Percentiles rank a stretch among this genome's conserved stretches.
Evolutionary conservation across 1,139 yeast species (phyloP).

Genomic region (Komagataea norvegica): DNA sequence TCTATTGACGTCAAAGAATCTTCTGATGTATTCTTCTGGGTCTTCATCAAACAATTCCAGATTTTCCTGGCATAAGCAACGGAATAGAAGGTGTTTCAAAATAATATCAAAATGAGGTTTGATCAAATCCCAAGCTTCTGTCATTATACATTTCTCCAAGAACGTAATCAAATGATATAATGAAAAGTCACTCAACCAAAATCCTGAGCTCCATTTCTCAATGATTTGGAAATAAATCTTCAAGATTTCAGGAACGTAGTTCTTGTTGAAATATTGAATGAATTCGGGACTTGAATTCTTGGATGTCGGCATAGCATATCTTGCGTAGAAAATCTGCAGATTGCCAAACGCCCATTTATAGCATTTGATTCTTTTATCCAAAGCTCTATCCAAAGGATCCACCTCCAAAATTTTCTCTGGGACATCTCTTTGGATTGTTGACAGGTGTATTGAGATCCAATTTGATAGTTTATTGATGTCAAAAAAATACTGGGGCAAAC

Average conservation of each 20-base stretch:
- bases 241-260: constrained; percentile 58
- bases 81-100: constrained; percentile 55
- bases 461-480: constrained; percentile 47
- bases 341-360: constrained; percentile 75
- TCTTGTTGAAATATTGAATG: constrained; percentile 42
- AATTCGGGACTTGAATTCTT: constrained; percentile 40
- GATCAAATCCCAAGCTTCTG: constrained; percentile 51
- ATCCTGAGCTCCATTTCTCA: constrained; percentile 54
- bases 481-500: constrained; percentile 52
- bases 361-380: constrained; percentile 52
- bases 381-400: constrained; percentile 47
- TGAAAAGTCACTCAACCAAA: constrained; percentile 58
- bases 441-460: constrained; percentile 62
- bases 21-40: constrained; percentile 67
- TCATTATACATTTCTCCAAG: constrained; percentile 54
- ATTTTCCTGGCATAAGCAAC: constrained; percentile 52
- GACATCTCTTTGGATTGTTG: constrained; percentile 52
- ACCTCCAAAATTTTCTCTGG: constrained; percentile 51
- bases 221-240: constrained; percentile 55
- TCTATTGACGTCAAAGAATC: constrained; percentile 63
- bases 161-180: constrained; percentile 60
- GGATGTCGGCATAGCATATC: constrained; percentile 44
- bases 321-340: constrained; percentile 51
- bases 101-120: constrained; percentile 55
- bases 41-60: constrained; percentile 67